Percentiles rank a stretch among this genome's conserved stretches.
These are phyloP conservation scores for Trichoderma reesei DNA, from an alignment of 495 filamentous ascomycete species.

Conservation along the genomic window DNA sequence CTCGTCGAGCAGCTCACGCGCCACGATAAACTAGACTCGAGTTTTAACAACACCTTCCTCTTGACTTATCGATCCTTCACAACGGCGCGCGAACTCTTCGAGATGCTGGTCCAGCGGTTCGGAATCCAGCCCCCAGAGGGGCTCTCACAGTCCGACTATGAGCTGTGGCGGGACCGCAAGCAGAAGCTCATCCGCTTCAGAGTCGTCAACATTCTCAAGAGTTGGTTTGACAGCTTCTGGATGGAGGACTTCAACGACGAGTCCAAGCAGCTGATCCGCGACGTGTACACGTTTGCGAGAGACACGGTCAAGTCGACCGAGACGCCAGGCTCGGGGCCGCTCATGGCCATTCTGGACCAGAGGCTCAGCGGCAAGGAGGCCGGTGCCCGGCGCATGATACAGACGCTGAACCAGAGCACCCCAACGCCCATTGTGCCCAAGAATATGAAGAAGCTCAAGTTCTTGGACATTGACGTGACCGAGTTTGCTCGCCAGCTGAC, in stretches of 20 bases:
- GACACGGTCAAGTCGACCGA: slow-evolving; percentile 86
- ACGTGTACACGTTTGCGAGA: slow-evolving; percentile 82
- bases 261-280: slow-evolving; percentile 72
- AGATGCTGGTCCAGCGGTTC: slow-evolving; percentile 83
- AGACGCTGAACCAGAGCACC: slow-evolving; percentile 66
- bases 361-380: slow-evolving; percentile 78
- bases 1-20: slow-evolving; percentile 94
- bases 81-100: slow-evolving; percentile 78
- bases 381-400: slow-evolving; percentile 75
- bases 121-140: slow-evolving; percentile 88
- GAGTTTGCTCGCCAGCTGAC: slow-evolving; percentile 96
- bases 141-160: slow-evolving; percentile 62
- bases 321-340: slow-evolving; percentile 71
- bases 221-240: slow-evolving; percentile 97
- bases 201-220: slow-evolving; percentile 95
- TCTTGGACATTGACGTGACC: slow-evolving; percentile 89
- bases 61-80: slow-evolving; percentile 96
- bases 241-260: slow-evolving; percentile 86
- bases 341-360: slow-evolving; percentile 80
- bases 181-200: slow-evolving; percentile 92
- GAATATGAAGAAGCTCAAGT: slow-evolving; percentile 99
- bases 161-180: slow-evolving; percentile 85
- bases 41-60: slow-evolving; percentile 95
- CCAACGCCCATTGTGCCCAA: slow-evolving; percentile 90
- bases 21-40: slow-evolving; percentile 91